phyloP scores from a whole-genome alignment of 495 filamentous ascomycete species.

The Penicillium antarcticum region DNA sequence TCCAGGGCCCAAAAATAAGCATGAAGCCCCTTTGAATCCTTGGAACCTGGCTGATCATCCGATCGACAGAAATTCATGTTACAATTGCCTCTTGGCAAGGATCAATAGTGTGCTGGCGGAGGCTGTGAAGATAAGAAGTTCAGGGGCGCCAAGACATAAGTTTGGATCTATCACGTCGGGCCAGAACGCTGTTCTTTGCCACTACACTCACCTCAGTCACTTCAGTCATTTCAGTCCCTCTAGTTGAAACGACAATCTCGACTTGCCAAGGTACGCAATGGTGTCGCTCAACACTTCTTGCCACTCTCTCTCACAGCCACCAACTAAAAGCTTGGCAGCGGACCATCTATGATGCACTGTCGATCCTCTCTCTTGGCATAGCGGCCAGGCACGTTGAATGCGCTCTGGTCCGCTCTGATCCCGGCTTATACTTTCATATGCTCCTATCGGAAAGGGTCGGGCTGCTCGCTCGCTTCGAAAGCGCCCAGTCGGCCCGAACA shows the following conservation, averaged over 20 bases:
- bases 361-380: constrained; percentile 36
- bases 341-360: constrained; percentile 29
- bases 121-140: constrained; percentile 22
- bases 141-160: constrained; percentile 8
- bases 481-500: constrained; percentile 9
- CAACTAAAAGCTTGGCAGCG: constrained; percentile 35
- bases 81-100: constrained; percentile 11
- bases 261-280: neutral
- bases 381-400: constrained; percentile 18
- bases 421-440: neutral
- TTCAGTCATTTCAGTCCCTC: no score
- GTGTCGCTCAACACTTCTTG: neutral
- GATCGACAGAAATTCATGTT: constrained; percentile 12
- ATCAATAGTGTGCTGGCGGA: constrained; percentile 17
- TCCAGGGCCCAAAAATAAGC: constrained; percentile 7
- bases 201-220: no score
- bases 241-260: no score
- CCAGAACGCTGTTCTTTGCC: no score
- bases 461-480: neutral
- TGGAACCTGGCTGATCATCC: neutral
- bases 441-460: constrained; percentile 5
- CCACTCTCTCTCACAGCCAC: constrained; percentile 23
- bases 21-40: constrained; percentile 7
- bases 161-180: neutral
- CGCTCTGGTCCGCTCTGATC: neutral